Evolutionary conservation across 805 yeast species (phyloP).

Genomic region (Candida germanica): DNA sequence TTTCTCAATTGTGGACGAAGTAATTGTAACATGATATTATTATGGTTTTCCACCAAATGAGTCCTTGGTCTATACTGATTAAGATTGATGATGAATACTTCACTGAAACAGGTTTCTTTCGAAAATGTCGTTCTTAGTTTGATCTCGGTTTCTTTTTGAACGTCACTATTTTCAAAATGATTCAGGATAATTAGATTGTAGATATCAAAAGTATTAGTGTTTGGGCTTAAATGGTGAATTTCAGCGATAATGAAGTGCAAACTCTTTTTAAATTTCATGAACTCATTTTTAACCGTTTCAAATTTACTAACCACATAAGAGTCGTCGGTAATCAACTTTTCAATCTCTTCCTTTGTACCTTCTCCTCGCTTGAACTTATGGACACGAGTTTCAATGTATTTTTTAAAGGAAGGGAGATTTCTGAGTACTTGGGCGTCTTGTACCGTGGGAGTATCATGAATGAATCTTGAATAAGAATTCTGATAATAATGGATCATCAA

Average conservation of each 20-base stretch:
- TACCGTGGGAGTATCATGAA: slow-evolving; percentile 12
- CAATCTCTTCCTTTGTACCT: not conserved
- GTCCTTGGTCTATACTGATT: slow-evolving; percentile 1
- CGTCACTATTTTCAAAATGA: not conserved
- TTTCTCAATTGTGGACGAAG: slow-evolving; percentile 35
- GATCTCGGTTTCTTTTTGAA: not conserved
- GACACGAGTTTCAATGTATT: slow-evolving; percentile 23
- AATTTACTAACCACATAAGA: slow-evolving; percentile 9
- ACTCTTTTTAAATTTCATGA: slow-evolving; percentile 16
- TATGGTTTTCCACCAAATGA: slow-evolving; percentile 34
- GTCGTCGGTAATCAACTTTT: slow-evolving; percentile 12
- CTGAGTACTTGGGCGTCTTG: slow-evolving; percentile 21
- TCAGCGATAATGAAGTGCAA: not conserved
- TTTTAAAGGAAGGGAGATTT: slow-evolving; percentile 35
- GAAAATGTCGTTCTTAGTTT: not conserved
- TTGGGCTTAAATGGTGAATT: not conserved
- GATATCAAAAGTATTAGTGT: not conserved
- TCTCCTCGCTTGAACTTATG: not conserved
- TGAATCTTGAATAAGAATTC: slow-evolving; percentile 29
- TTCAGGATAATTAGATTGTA: slow-evolving; percentile 1
- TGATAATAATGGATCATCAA: slow-evolving; percentile 41
- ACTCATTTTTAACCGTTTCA: slow-evolving; percentile 15
- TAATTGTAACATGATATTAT: slow-evolving; percentile 36
- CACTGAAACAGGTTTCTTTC: slow-evolving; percentile 5
- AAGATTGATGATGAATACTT: slow-evolving; percentile 3